Evolutionary conservation across 257 asterid genomes (phyloP), one percentile per base, ranked within the genome.

Genomic region (Nicotiana paniculata): DNA sequence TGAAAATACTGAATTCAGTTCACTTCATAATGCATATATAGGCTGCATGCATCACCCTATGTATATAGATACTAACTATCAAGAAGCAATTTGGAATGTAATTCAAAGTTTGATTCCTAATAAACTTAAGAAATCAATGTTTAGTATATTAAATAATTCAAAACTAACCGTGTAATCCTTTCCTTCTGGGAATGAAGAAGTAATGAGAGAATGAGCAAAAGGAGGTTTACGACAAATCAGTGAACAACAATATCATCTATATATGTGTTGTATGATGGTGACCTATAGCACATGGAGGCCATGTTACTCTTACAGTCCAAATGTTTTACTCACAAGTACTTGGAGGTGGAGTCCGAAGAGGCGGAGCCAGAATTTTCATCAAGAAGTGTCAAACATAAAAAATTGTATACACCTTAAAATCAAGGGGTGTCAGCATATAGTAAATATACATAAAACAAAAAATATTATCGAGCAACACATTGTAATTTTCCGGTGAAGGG

Each of bases 281-380:
- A 89, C 93, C 28, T 2, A 37, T 58, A 11, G 93, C 97, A 94
- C 97, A 94, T 94, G 98, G 87, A 85, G 81, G 87, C 97, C 97
- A 94, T 91, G 97, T 93, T 91, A 91, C 97, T 88, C 92, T 87
- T 80, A 79, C 85, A 48, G 58, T 65, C 55, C 75, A 39, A 79
- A 24, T 83, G 77, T 77, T 24, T 13, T 12, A 43, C 32, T 66
- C 37, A 54, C 24, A 39, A 63, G 10, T 63, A 35, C 8, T 37
- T 8, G 43, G 8, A 37, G 43, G 43, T 37, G 43, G 43, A 37
- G 43, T 37, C 43, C 43, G 43, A 7, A 32, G 8, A 0, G 7
- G 1, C 43, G 1, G 43, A 5, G 7, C 43, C 8, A 5, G 43
- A 37, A 37, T 37, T 37, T 37, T 37, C 0, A 37, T 6, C 1